Evolutionary conservation across 2,329 filamentous ascomycete species (phyloP), one percentile per base, ranked within the genome.

Genomic region (Chaetomiaceae sp.): DNA sequence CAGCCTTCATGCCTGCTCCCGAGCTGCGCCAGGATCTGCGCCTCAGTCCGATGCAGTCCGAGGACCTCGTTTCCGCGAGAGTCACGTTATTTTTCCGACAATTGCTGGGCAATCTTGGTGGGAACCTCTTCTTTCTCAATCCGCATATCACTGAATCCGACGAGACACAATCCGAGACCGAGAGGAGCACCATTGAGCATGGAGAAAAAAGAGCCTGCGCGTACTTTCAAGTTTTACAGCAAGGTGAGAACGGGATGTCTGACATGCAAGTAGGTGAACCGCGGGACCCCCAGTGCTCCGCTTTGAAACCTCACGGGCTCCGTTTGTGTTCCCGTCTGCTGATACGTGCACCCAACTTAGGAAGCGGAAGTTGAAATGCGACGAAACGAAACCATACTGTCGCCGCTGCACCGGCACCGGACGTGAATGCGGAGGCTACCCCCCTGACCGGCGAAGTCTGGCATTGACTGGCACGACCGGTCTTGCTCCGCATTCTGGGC

Each of bases 331-430:
- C n/a, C n/a, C n/a, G n/a, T n/a, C n/a, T n/a, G 21, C 37, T 40
- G 25, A 40, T n/a, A 40, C 4, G n/a, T n/a, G 2, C 20, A 3
- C 20, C 13, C 13, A 4, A 23, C 1, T 2, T 34, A 63, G 61
- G 38, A 30, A 49, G 30, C 58, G 61, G 18, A 63, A 58, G 38
- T 54, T 63, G 8, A 63, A 64, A 45, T 64, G 62, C 33, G 62
- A 63, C 25, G 60, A 64, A 42, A 33, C 25, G 5, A 63, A 61
- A 40, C 62, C 62, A 20, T 13, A 46, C 11, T 64, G 60, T 38
- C 51, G 46, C 3, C 56, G 58, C 18, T 64, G 62, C 45, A 56
- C 43, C 18, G 50, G 42, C 37, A 56, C 54, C 1, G 56, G 60
- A 20, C 59, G 62, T 18, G 34, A 32, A 16, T 64, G 62, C 33